Percentiles rank a stretch among this genome's conserved stretches.
Conservation (phyloP, 805 yeast genomes). For the Kluyveromyces wickerhamii region DNA sequence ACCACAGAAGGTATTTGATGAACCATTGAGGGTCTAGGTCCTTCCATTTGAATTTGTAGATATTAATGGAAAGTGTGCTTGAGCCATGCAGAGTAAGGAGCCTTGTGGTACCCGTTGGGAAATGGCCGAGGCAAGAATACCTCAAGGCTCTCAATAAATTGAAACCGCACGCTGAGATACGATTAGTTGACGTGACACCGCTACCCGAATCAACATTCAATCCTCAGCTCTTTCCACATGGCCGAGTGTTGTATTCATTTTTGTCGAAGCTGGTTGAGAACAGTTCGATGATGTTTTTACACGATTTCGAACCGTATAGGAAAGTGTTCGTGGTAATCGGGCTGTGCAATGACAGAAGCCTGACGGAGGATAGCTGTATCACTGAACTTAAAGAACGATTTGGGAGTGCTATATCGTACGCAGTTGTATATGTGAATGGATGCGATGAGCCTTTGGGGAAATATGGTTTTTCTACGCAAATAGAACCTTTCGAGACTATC, state of each 20-base stretch:
- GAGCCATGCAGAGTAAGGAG: constrained; percentile 61
- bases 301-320: constrained; percentile 86
- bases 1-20: no score
- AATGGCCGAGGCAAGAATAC: constrained; percentile 34
- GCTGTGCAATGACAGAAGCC: constrained; percentile 24
- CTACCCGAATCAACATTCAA: constrained; percentile 53
- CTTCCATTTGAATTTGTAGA: no score
- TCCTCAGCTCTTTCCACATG: constrained; percentile 80
- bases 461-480: constrained; percentile 3
- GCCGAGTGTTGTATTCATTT: constrained; percentile 58
- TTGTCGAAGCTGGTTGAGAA: constrained; percentile 30
- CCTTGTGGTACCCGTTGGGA: constrained; percentile 60
- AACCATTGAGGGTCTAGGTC: no score
- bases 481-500: constrained; percentile 44
- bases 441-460: not conserved
- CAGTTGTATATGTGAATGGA: constrained; percentile 17
- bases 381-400: constrained; percentile 31
- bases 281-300: constrained; percentile 53
- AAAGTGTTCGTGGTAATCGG: constrained; percentile 62
- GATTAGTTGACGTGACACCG: constrained; percentile 71
- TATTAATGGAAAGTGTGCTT: constrained; percentile 30
- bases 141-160: constrained; percentile 37
- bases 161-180: constrained; percentile 47
- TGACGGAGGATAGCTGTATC: constrained; percentile 23
- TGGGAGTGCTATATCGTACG: constrained; percentile 26